Evolutionary conservation across 1,284 basidiomycete species (phyloP).

Genomic region (Cryptococcus floricola): DNA sequence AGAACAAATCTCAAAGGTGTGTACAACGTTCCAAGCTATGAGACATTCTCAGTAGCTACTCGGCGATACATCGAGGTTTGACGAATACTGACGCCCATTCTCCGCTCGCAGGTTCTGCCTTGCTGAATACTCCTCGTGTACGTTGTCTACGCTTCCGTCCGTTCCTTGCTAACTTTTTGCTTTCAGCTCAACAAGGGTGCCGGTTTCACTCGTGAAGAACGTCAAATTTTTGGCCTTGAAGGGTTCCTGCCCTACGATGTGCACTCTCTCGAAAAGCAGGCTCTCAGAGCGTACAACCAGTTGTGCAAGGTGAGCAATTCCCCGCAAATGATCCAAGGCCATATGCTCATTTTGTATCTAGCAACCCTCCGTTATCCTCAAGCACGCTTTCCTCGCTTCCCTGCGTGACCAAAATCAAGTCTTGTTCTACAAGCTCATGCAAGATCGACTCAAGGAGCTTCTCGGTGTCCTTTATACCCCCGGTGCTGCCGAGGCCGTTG

Average conservation of each 20-base stretch:
- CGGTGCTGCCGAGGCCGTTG: conserved; percentile 53
- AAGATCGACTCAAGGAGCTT: conserved; percentile 66
- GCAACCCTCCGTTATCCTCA: conserved; percentile 46
- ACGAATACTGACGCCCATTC: background rate
- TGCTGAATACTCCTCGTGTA: conserved; percentile 43
- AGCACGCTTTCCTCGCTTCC: conserved; percentile 53
- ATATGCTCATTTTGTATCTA: conserved; percentile 1
- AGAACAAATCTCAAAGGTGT: conserved; percentile 33
- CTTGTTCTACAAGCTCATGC: conserved; percentile 67
- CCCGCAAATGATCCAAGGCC: background rate
- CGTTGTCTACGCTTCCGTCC: conserved; percentile 6
- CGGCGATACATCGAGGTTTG: background rate
- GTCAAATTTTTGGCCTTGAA: conserved; percentile 65
- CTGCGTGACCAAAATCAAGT: conserved; percentile 60
- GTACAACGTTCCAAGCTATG: background rate
- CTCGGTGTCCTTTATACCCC: conserved; percentile 69
- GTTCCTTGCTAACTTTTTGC: background rate
- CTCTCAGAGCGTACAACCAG: conserved; percentile 64
- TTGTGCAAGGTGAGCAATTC: conserved; percentile 40
- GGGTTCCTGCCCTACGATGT: conserved; percentile 71
- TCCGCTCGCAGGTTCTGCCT: conserved; percentile 21
- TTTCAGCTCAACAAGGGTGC: conserved; percentile 55
- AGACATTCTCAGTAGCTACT: background rate
- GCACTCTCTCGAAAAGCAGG: conserved; percentile 70
- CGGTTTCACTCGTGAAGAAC: conserved; percentile 67